Base-by-base conservation (phyloP, 1,284 basidiomycete genomes). In the Leccinum pachyderme region DNA sequence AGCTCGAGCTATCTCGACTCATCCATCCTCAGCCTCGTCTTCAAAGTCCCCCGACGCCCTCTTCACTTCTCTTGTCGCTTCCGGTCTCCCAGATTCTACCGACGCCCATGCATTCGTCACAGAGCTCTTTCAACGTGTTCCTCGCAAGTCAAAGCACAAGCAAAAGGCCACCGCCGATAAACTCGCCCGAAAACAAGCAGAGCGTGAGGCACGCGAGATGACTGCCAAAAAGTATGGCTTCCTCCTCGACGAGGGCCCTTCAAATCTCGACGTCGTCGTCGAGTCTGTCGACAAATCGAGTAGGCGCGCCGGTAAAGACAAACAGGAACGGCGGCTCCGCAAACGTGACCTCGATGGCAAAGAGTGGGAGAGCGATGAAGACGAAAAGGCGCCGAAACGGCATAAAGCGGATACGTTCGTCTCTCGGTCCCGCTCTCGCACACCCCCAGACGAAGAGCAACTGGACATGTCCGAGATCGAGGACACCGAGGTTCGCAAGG, bases 311-410 rank as follows among this genome's bases (percentile, higher is more conserved):
- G 75, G 73, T 51, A 81, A 77, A 65, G 80, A 79, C 50, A 81
- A 79, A 66, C 75, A 77, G 45, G 86, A 89, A 48, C 79, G 85
- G 39, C 82, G 89, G 58, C 78, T 82, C 49, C 80, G 93, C 61
- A 95, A 93, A 68, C 79, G 90, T 47, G 92, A 95, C 44, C 84
- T 87, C 57, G 87, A 87, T 59, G 81, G 77, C 27, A 83, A 85
- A 56, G 87, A 91, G 54, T 95, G 92, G 93, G 88, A 91, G 74
- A 89, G 83, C 63, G 92, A 94, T 59, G 93, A 93, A 61, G 91
- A 94, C 58, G 91, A 93, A 61, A 77, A 86, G 64, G 79, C 83
- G 35, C 74, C 85, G 63, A 91, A 91, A 69, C 79, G 88, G 52
- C 71, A 77, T 68, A 81, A 77, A 62, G 72, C 74, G 4, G 82